Evolutionary conservation across 73 alveolate genomes (phyloP).

Genomic region (Tetrahymena borealis): DNA sequence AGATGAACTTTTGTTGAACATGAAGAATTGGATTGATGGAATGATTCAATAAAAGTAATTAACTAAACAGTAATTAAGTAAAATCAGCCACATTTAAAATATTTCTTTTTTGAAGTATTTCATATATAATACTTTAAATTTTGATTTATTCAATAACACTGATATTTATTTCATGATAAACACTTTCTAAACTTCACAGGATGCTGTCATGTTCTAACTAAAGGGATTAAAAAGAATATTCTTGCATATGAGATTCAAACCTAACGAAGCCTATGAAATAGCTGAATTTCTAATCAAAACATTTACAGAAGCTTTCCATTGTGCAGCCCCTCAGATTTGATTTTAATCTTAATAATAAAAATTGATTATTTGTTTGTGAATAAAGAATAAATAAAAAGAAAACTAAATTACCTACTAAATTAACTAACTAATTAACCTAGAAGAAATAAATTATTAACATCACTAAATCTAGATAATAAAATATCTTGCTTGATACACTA

Average conservation of each 20-base stretch:
- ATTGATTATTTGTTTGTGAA: too few species aligned
- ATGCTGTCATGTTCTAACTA: neutral
- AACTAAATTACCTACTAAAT: too few species aligned
- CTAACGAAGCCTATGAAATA: neutral
- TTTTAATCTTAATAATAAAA: neutral
- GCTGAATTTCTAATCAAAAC: neutral
- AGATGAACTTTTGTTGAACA: neutral
- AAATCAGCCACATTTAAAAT: neutral
- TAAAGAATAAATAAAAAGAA: too few species aligned
- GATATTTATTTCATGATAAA: neutral
- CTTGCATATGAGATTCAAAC: neutral
- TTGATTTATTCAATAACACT: neutral
- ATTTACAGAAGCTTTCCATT: neutral
- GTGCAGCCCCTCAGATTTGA: neutral
- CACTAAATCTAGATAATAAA: too few species aligned
- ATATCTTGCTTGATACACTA: too few species aligned
- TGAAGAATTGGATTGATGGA: neutral
- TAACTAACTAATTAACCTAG: too few species aligned
- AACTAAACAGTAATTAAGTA: neutral
- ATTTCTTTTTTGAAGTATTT: neutral
- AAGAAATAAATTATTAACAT: too few species aligned
- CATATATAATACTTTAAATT: neutral
- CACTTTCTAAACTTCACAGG: neutral
- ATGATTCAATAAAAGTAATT: neutral
- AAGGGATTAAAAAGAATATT: neutral